phyloP scores from a whole-genome alignment of 192 early-diverging fungal species.

The Backusella psychrophila region DNA sequence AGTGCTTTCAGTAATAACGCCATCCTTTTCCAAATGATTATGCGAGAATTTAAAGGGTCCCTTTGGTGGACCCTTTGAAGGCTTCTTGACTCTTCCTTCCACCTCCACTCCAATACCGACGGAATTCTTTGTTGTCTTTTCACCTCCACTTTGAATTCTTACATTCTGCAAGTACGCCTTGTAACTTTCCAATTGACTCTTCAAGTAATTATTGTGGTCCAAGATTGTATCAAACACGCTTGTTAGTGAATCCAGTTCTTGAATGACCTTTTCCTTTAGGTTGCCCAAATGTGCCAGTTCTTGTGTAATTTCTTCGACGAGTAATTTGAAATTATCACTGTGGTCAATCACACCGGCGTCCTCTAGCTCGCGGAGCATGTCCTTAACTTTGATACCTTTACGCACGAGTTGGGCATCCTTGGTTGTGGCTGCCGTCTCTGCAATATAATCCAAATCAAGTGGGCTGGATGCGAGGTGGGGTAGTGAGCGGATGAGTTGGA shows the following conservation, averaged over 20 bases:
- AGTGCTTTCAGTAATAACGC: constrained; percentile 88
- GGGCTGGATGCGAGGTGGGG: constrained; percentile 58
- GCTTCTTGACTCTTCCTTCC: constrained; percentile 43
- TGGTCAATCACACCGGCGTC: constrained; percentile 71
- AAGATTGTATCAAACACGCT: constrained; percentile 90
- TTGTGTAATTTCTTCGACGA: constrained; percentile 87
- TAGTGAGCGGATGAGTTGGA: constrained; percentile 89
- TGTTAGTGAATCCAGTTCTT: constrained; percentile 75
- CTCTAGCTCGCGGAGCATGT: constrained; percentile 89
- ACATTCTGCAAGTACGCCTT: constrained; percentile 95
- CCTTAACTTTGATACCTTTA: constrained; percentile 94
- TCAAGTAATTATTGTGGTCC: constrained; percentile 91
- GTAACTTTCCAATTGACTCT: constrained; percentile 88
- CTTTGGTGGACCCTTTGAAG: constrained; percentile 32
- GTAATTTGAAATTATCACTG: constrained; percentile 72
- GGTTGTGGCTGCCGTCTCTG: constrained; percentile 84
- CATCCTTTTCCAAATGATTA: constrained; percentile 82
- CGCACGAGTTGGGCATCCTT: constrained; percentile 86
- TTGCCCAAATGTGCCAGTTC: constrained; percentile 91
- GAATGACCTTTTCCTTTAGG: constrained; percentile 81
- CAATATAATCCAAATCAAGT: constrained; percentile 68
- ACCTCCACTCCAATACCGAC: constrained; percentile 67
- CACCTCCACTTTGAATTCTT: constrained; percentile 61
- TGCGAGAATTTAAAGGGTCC: constrained; percentile 85
- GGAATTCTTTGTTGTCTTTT: constrained; percentile 38